Evolutionary conservation across 202 grass and related monocot genomes (phyloP).

Genomic region (Bolboschoenoplectus hybrid): DNA sequence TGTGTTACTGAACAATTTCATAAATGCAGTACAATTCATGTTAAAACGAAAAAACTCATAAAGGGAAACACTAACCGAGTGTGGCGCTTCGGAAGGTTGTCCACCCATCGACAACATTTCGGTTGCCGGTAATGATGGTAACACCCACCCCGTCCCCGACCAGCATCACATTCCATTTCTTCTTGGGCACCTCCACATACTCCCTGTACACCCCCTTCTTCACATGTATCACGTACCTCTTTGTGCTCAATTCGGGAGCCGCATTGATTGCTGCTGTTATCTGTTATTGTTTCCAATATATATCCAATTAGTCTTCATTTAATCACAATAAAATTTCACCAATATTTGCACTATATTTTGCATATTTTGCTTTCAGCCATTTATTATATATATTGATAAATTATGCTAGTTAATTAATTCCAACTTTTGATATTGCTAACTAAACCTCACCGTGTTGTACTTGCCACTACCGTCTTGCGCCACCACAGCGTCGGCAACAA

Average conservation of each 20-base stretch:
- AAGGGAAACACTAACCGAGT: slow-evolving; percentile 41
- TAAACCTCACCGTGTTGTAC: slow-evolving; percentile 48
- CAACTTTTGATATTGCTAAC: not conserved
- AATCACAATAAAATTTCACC: not conserved
- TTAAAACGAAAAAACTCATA: not conserved
- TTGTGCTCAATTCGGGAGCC: slow-evolving; percentile 48
- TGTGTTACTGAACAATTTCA: not conserved
- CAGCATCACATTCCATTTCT: slow-evolving; percentile 66
- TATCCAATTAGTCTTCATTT: not conserved
- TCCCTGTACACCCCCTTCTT: slow-evolving; percentile 77
- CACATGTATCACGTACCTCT: slow-evolving; percentile 66
- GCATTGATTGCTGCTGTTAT: slow-evolving; percentile 58
- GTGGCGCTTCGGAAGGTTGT: slow-evolving; percentile 72
- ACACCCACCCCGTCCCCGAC: slow-evolving; percentile 68
- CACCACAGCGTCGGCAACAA: slow-evolving; percentile 55
- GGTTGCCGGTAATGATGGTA: slow-evolving; percentile 73
- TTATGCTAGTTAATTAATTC: too few species aligned
- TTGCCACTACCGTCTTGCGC: slow-evolving; percentile 67
- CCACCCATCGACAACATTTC: slow-evolving; percentile 66
- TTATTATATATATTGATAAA: not conserved
- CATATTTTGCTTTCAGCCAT: not conserved
- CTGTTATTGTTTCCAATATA: not conserved
- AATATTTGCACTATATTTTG: not conserved
- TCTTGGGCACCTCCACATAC: slow-evolving; percentile 60
- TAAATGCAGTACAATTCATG: not conserved